Percentiles rank a stretch among this genome's conserved stretches.
These are phyloP conservation scores for Vairimorpha ceranae DNA, from an alignment of 371 early-diverging fungal genomes.

Conservation along the genomic window DNA sequence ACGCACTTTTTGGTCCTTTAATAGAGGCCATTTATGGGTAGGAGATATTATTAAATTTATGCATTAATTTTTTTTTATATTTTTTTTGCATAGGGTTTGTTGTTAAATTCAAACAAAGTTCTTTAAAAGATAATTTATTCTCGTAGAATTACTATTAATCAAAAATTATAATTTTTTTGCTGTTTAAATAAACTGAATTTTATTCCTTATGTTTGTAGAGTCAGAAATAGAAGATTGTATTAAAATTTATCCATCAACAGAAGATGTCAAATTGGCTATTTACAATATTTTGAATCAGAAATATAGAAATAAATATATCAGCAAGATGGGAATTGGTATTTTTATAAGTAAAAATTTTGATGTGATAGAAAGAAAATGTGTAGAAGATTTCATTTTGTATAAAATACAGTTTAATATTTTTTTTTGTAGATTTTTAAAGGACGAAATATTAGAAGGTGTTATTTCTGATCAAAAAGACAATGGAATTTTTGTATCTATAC, in stretches of 20 bases:
- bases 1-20: slow-evolving; percentile 51
- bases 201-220: slow-evolving; percentile 23
- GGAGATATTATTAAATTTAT: background rate
- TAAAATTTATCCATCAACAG: slow-evolving; percentile 12
- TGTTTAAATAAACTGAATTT: too few species aligned
- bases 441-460: slow-evolving; percentile 36
- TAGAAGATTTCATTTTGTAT: slow-evolving; percentile 26
- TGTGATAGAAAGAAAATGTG: slow-evolving; percentile 24
- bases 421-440: slow-evolving; percentile 40
- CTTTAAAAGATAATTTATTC: too few species aligned
- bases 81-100: background rate
- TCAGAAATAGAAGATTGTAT: slow-evolving; percentile 40
- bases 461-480: slow-evolving; percentile 24
- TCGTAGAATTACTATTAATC: too few species aligned
- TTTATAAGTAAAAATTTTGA: slow-evolving; percentile 1
- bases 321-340: slow-evolving; percentile 31
- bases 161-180: background rate
- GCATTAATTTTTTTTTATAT: background rate
- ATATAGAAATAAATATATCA: slow-evolving; percentile 29
- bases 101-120: background rate
- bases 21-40: slow-evolving; percentile 7
- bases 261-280: slow-evolving; percentile 4
- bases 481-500: slow-evolving; percentile 18
- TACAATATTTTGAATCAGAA: slow-evolving; percentile 21
- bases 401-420: slow-evolving; percentile 35